Percentiles rank a stretch among this genome's conserved stretches.
These are phyloP conservation scores for Aspergillus eucalypticola DNA, from an alignment of 2,329 filamentous ascomycete genomes.

Conservation along the genomic window DNA sequence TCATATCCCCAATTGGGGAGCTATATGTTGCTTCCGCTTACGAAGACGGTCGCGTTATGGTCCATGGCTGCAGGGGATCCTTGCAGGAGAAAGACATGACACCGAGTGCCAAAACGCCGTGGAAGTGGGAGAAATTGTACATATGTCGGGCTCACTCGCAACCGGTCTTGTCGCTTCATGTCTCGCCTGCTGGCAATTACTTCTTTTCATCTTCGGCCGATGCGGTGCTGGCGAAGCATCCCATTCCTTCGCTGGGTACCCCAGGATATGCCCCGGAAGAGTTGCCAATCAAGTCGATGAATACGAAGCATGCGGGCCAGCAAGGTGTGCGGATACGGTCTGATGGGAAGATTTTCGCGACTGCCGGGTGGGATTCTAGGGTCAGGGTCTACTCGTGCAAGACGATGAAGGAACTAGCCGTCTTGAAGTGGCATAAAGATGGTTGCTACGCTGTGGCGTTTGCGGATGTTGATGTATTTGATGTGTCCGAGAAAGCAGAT, in stretches of 20 bases:
- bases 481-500: background rate
- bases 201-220: constrained; percentile 85
- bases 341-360: constrained; percentile 82
- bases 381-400: constrained; percentile 78
- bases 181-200: constrained; percentile 51
- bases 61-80: constrained; percentile 56
- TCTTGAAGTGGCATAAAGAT: constrained; percentile 90
- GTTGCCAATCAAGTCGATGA: constrained; percentile 60
- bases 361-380: constrained; percentile 87
- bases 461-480: constrained; percentile 45
- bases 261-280: constrained; percentile 19
- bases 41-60: constrained; percentile 76
- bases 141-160: constrained; percentile 70
- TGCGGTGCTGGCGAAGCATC: constrained; percentile 73
- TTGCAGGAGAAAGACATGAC: constrained; percentile 37
- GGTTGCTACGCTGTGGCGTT: constrained; percentile 84
- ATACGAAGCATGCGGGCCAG: constrained; percentile 89
- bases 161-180: constrained; percentile 74
- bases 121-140: constrained; percentile 61
- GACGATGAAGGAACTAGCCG: constrained; percentile 81
- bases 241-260: constrained; percentile 50
- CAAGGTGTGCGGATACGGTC: constrained; percentile 75
- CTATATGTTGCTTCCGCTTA: constrained; percentile 74
- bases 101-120: constrained; percentile 23
- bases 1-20: constrained; percentile 48